phyloP scores from a whole-genome alignment of 306 rosid species.

The Pyrus pyrifolia region DNA sequence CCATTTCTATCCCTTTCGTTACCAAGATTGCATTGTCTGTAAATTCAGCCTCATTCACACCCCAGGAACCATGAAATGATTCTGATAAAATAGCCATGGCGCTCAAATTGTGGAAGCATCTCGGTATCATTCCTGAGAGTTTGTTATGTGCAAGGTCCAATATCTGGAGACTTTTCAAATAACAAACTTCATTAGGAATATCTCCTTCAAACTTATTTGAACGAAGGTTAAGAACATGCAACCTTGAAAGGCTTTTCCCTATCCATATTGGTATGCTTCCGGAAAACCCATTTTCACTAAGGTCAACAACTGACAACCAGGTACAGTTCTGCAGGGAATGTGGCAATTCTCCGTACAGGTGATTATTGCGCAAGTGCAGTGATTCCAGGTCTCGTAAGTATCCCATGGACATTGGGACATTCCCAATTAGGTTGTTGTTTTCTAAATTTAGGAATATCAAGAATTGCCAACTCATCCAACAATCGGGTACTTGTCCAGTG shows the following conservation, averaged over 20 bases:
- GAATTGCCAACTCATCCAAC: too few species aligned
- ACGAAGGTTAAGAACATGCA: not conserved
- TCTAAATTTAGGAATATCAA: not conserved
- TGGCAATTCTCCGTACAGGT: slow-evolving; percentile 13
- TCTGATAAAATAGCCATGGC: not conserved
- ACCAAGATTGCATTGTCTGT: not conserved
- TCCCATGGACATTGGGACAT: slow-evolving; percentile 33
- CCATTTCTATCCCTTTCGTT: not conserved
- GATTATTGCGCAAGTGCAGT: slow-evolving; percentile 8
- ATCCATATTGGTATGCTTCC: slow-evolving; percentile 18
- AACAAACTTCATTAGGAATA: not conserved
- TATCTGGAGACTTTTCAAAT: slow-evolving; percentile 2
- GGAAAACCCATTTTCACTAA: not conserved
- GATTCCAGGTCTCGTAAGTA: not conserved
- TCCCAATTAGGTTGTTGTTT: slow-evolving; percentile 22
- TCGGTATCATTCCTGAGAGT: slow-evolving; percentile 13
- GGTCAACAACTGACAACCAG: not conserved
- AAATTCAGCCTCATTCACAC: too few species aligned
- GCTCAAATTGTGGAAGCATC: slow-evolving; percentile 1
- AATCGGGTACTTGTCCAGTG: too few species aligned
- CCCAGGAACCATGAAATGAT: too few species aligned
- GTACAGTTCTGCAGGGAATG: not conserved
- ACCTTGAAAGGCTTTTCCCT: not conserved
- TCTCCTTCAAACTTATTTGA: slow-evolving; percentile 4
- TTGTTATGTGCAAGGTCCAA: slow-evolving; percentile 14